A percentile compares a stretch with the other conserved stretches of the same genome.
These are phyloP conservation scores for Aspergillus tubingensis DNA, from an alignment of 2,329 filamentous ascomycete species.

Conservation along the genomic window DNA sequence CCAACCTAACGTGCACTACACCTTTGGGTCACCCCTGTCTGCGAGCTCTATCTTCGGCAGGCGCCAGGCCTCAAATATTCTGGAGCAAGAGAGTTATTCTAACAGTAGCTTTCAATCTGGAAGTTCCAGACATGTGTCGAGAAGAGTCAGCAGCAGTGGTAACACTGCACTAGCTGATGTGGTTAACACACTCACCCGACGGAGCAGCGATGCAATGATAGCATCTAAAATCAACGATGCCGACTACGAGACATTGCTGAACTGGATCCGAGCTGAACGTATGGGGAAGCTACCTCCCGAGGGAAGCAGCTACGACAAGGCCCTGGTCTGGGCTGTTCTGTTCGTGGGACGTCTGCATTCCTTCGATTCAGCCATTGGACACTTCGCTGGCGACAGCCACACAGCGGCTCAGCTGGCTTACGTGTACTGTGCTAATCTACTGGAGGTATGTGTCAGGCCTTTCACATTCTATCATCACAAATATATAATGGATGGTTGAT, in stretches of 20 bases:
- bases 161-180: constrained; percentile 13
- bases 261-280: constrained; percentile 43
- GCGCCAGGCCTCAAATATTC: constrained; percentile 5
- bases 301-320: constrained; percentile 45
- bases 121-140: not conserved
- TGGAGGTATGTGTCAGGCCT: constrained; percentile 43
- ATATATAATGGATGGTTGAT: not conserved
- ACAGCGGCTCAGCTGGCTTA: constrained; percentile 53
- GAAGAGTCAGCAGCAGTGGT: constrained; percentile 1
- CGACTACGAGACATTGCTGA: constrained; percentile 19
- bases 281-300: constrained; percentile 43
- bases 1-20: constrained; percentile 17
- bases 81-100: constrained; percentile 11
- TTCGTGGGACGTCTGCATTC: constrained; percentile 42
- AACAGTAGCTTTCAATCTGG: not conserved
- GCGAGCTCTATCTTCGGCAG: constrained; percentile 3
- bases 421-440: constrained; percentile 49
- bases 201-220: constrained; percentile 11
- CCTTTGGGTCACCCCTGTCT: constrained; percentile 13
- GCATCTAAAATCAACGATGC: constrained; percentile 8
- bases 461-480: too few relatives aligned
- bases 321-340: constrained; percentile 41
- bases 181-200: constrained; percentile 9
- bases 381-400: constrained; percentile 40
- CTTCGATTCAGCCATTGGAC: constrained; percentile 37